Evolutionary conservation across 2,329 filamentous ascomycete species (phyloP).

Genomic region (Alternaria rosae): DNA sequence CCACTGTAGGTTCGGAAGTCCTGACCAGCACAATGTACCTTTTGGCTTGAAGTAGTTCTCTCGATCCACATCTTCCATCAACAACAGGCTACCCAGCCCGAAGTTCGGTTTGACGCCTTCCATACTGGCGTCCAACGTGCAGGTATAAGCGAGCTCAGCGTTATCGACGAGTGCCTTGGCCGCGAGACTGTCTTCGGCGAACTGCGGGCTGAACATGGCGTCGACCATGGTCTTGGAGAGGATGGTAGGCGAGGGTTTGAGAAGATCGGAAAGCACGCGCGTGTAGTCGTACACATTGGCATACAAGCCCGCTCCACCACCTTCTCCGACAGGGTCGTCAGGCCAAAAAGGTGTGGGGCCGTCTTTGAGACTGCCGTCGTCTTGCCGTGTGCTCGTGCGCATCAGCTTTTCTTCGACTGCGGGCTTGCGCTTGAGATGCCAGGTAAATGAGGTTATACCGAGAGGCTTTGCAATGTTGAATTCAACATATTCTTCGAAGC

Average conservation of each 20-base stretch:
- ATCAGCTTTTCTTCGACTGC: constrained; percentile 26
- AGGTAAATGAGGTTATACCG: constrained; percentile 41
- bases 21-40: constrained; percentile 32
- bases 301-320: constrained; percentile 32
- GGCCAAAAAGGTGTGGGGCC: constrained; percentile 18
- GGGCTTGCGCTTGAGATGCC: constrained; percentile 25
- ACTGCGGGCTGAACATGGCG: constrained; percentile 33
- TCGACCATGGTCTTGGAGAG: constrained; percentile 28
- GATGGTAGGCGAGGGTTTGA: constrained; percentile 23
- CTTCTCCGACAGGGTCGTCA: constrained; percentile 18
- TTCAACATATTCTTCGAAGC: constrained; percentile 54
- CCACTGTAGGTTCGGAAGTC: constrained; percentile 33
- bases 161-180: constrained; percentile 37
- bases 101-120: constrained; percentile 23
- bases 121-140: constrained; percentile 15
- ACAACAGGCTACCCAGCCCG: constrained; percentile 27
- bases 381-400: constrained; percentile 21
- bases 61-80: constrained; percentile 24
- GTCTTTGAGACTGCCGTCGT: constrained; percentile 26
- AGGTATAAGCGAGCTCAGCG: constrained; percentile 1
- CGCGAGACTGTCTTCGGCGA: constrained; percentile 31
- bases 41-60: constrained; percentile 29
- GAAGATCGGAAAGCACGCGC: constrained; percentile 30
- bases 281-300: constrained; percentile 31
- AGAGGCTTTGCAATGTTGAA: constrained; percentile 55